A percentile compares a stretch with the other conserved stretches of the same genome.
These are phyloP conservation scores for Yamadazyma diospyri DNA, from an alignment of 1,139 yeast species.

Conservation along the genomic window DNA sequence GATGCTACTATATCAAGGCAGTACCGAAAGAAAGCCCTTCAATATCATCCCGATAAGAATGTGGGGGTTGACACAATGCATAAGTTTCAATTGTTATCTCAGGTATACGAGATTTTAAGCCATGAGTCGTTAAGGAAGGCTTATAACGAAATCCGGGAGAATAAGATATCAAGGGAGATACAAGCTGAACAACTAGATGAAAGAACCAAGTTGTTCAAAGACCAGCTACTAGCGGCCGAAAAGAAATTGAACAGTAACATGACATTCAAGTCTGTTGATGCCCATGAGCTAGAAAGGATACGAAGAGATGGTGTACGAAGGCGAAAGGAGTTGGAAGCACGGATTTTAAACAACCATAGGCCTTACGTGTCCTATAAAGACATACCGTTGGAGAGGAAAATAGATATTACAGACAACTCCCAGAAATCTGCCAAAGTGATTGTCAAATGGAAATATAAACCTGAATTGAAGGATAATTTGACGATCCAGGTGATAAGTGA, in stretches of 20 bases:
- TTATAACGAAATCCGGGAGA: slow-evolving; percentile 33
- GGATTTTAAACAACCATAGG: slow-evolving; percentile 5
- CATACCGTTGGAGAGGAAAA: slow-evolving; percentile 11
- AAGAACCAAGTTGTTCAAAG: slow-evolving; percentile 29
- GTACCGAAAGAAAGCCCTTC: slow-evolving; percentile 74
- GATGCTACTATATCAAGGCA: slow-evolving; percentile 73
- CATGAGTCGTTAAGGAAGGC: slow-evolving; percentile 24
- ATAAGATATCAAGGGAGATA: slow-evolving; percentile 14
- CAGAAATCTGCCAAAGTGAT: slow-evolving; percentile 13
- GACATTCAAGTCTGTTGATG: slow-evolving; percentile 10
- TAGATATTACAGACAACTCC: slow-evolving; percentile 6
- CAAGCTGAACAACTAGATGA: slow-evolving; percentile 20
- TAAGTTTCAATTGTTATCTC: slow-evolving; percentile 36
- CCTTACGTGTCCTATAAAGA: slow-evolving; percentile 22
- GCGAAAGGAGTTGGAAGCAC: slow-evolving; percentile 22
- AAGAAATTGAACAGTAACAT: slow-evolving; percentile 10
- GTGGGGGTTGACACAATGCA: slow-evolving; percentile 26
- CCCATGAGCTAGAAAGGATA: slow-evolving; percentile 24
- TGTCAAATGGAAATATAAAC: slow-evolving; percentile 41
- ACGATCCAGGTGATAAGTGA: slow-evolving; percentile 28
- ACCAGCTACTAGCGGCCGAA: slow-evolving; percentile 33
- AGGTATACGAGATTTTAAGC: slow-evolving; percentile 39
- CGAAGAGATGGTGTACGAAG: slow-evolving; percentile 29
- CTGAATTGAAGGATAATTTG: slow-evolving; percentile 30
- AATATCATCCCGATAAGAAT: slow-evolving; percentile 65